Evolutionary conservation across 495 filamentous ascomycete species (phyloP).

Genomic region (Penicillium coprophilum): DNA sequence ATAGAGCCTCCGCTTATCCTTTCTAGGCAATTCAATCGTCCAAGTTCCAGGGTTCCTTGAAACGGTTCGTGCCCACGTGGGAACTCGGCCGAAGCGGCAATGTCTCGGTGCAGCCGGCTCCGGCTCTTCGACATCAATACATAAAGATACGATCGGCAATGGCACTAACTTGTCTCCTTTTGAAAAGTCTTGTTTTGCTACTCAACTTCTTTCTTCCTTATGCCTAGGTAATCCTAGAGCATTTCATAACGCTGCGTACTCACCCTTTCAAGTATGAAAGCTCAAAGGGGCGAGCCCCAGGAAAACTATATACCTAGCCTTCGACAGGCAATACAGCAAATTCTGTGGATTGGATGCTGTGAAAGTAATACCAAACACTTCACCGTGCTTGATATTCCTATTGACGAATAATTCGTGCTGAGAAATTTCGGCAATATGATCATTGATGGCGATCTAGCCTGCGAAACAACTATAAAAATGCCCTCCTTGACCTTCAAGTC

Average conservation of each 20-base stretch:
- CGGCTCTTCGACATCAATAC: no score
- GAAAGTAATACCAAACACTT: constrained; percentile 41
- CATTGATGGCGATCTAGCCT: constrained; percentile 36
- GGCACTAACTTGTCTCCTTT: no score
- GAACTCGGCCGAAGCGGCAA: no score
- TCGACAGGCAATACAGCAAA: constrained; percentile 27
- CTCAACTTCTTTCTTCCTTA: not conserved
- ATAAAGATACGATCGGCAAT: no score
- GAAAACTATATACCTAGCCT: constrained; percentile 33
- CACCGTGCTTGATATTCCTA: constrained; percentile 30
- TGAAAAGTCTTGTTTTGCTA: no score
- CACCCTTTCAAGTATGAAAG: no score
- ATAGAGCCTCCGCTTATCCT: no score
- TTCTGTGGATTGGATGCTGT: constrained; percentile 48
- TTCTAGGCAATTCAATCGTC: no score
- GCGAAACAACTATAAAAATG: constrained; percentile 34
- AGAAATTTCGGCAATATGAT: constrained; percentile 43
- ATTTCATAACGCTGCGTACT: not conserved
- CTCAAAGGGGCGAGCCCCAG: not conserved
- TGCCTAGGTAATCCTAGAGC: not conserved
- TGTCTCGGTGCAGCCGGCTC: no score
- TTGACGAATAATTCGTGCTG: constrained; percentile 42
- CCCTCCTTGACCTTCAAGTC: constrained; percentile 36
- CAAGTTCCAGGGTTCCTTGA: no score
- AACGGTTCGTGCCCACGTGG: no score